Evolutionary conservation across 208 protist genomes (phyloP).

Genomic region (Angomonas ambiguus): DNA sequence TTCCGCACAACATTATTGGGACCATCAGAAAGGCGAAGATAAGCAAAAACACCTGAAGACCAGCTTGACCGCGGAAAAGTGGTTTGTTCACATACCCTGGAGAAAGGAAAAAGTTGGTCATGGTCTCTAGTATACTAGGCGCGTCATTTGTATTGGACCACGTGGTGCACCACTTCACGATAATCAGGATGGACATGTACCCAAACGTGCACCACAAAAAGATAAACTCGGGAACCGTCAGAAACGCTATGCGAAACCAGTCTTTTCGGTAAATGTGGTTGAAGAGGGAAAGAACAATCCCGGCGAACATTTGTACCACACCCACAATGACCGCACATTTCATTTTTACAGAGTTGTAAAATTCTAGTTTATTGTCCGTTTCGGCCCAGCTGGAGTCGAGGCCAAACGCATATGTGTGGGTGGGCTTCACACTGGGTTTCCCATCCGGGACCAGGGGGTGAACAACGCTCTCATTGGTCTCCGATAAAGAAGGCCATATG

Average conservation of each 20-base stretch:
- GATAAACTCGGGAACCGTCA: constrained; percentile 96
- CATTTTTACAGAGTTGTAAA: constrained; percentile 99
- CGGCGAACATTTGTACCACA: constrained; percentile 95
- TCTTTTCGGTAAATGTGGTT: constrained; percentile 92
- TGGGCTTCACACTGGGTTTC: constrained; percentile 37
- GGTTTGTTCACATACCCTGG: constrained; percentile 27
- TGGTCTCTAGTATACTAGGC: constrained; percentile 79
- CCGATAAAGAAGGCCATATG: constrained; percentile 34
- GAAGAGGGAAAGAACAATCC: constrained; percentile 87
- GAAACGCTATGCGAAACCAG: constrained; percentile 72
- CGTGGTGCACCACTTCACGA: constrained; percentile 93
- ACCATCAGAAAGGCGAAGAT: constrained; percentile 71
- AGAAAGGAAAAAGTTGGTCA: constrained; percentile 94
- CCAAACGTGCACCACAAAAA: constrained; percentile 94
- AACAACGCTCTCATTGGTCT: constrained; percentile 16
- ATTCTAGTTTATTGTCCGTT: constrained; percentile 95
- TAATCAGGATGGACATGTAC: constrained; percentile 97
- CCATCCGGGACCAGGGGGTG: constrained; percentile 38
- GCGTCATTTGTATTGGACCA: constrained; percentile 59
- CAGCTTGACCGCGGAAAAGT: constrained; percentile 48
- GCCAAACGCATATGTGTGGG: constrained; percentile 59
- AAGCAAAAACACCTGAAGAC: constrained; percentile 72
- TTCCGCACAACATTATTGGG: constrained; percentile 86
- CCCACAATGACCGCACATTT: constrained; percentile 97
- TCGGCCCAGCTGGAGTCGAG: constrained; percentile 88